These are phyloP conservation scores for Naumovozyma baii DNA, from an alignment of 805 yeast species.

Conservation along the genomic window DNA sequence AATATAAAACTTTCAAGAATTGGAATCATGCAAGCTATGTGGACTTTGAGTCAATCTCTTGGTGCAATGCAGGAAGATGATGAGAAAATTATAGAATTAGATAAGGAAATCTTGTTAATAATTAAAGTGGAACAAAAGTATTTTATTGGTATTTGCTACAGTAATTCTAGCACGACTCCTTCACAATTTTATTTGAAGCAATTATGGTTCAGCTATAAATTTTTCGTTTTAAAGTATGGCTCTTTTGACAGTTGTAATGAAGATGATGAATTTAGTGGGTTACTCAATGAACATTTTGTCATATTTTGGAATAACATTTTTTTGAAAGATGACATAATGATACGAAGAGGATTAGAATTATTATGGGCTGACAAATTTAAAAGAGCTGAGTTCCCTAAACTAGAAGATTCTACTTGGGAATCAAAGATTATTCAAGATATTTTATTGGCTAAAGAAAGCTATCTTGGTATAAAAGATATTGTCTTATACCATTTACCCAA, in stretches of 20 bases:
- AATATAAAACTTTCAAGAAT: slow-evolving; percentile 32
- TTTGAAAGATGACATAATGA: slow-evolving; percentile 16
- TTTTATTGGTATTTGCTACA: slow-evolving; percentile 20
- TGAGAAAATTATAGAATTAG: slow-evolving; percentile 24
- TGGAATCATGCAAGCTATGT: slow-evolving; percentile 37
- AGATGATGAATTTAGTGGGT: slow-evolving; percentile 13
- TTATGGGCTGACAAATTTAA: slow-evolving; percentile 19
- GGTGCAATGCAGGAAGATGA: slow-evolving; percentile 4
- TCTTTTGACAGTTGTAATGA: slow-evolving; percentile 5
- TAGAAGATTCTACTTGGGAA: slow-evolving; percentile 17
- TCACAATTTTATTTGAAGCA: slow-evolving; percentile 17
- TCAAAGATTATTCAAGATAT: slow-evolving; percentile 19
- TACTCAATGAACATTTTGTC: slow-evolving; percentile 25
- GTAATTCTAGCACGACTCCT: too few relatives aligned
- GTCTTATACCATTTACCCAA: slow-evolving; percentile 25
- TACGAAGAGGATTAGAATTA: slow-evolving; percentile 17
- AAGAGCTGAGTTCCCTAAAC: slow-evolving; percentile 14
- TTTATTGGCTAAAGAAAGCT: slow-evolving; percentile 22
- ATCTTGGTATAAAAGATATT: slow-evolving; percentile 23
- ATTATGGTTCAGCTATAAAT: slow-evolving; percentile 22
- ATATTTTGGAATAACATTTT: slow-evolving; percentile 26
- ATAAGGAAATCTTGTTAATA: slow-evolving; percentile 21
- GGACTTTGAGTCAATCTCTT: slow-evolving; percentile 18
- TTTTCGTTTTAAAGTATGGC: slow-evolving; percentile 20
- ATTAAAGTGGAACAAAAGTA: slow-evolving; percentile 24